Evolutionary conservation across 1,139 yeast genomes (phyloP).

Genomic region (Magnusiomyces fungicola): DNA sequence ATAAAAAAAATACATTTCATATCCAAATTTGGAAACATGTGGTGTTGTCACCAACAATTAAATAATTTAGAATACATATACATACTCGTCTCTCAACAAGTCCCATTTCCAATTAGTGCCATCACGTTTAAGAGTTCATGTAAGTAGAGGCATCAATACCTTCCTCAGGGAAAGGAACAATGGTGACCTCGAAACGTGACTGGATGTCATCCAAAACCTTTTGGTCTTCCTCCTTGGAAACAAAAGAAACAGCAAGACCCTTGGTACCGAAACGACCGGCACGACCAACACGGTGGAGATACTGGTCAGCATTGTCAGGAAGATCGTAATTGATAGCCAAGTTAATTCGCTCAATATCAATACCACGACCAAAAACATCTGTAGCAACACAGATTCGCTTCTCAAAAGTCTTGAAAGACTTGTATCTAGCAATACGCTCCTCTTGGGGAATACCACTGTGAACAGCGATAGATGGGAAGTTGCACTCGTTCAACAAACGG

Average conservation of each 20-base stretch:
- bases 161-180: slow-evolving; percentile 92
- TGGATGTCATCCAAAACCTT: slow-evolving; percentile 89
- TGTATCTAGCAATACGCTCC: slow-evolving; percentile 96
- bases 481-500: slow-evolving; percentile 81
- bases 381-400: slow-evolving; percentile 98
- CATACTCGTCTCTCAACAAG: neutral
- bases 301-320: slow-evolving; percentile 88
- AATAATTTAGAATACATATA: neutral
- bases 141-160: slow-evolving; percentile 97
- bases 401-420: slow-evolving; percentile 94
- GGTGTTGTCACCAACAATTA: no score
- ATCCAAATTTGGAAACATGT: no score
- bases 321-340: slow-evolving; percentile 92
- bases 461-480: slow-evolving; percentile 96
- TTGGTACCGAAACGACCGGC: slow-evolving; percentile 99
- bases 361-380: slow-evolving; percentile 98
- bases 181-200: slow-evolving; percentile 94
- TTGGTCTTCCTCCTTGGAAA: slow-evolving; percentile 78
- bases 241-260: slow-evolving; percentile 93
- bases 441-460: slow-evolving; percentile 96
- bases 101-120: neutral
- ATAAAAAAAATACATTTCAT: no score
- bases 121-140: slow-evolving; percentile 68
- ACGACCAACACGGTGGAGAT: slow-evolving; percentile 98
- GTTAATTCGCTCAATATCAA: slow-evolving; percentile 97